Percentiles rank a stretch among this genome's conserved stretches.
These are phyloP conservation scores for Lepidium africanum DNA, from an alignment of 345 rosid species.

Conservation along the genomic window DNA sequence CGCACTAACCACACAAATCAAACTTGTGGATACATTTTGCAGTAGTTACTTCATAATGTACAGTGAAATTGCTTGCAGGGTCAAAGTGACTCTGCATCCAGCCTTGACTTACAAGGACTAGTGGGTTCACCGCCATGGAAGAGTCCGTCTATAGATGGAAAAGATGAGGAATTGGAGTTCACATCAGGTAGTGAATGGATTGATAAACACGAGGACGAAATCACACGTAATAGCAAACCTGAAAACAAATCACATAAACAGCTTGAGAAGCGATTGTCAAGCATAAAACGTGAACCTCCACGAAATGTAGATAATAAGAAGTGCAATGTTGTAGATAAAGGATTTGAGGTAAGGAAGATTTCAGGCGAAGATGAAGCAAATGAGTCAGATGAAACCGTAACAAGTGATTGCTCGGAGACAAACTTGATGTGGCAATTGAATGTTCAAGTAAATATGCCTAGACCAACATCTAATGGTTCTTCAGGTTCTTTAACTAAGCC, in stretches of 20 bases:
- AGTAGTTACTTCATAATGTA: slow-evolving; percentile 10
- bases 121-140: slow-evolving; percentile 47
- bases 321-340: slow-evolving; percentile 34
- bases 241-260: slow-evolving; percentile 29
- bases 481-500: slow-evolving; percentile 31
- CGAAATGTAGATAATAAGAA: slow-evolving; percentile 5
- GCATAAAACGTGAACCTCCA: slow-evolving; percentile 13
- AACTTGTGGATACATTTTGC: background rate
- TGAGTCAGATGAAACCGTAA: slow-evolving; percentile 54
- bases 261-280: slow-evolving; percentile 13
- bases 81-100: slow-evolving; percentile 39
- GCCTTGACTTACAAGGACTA: slow-evolving; percentile 64
- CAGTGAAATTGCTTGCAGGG: slow-evolving; percentile 28
- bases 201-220: slow-evolving; percentile 35
- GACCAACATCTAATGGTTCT: slow-evolving; percentile 33
- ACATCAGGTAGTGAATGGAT: slow-evolving; percentile 39
- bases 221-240: slow-evolving; percentile 28
- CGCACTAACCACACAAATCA: background rate
- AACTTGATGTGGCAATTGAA: slow-evolving; percentile 59
- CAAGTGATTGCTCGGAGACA: slow-evolving; percentile 70
- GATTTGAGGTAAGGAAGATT: slow-evolving; percentile 36
- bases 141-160: slow-evolving; percentile 35
- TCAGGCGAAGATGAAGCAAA: slow-evolving; percentile 28
- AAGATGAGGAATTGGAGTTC: slow-evolving; percentile 51
- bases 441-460: slow-evolving; percentile 55